These are phyloP conservation scores for Fusarium chaquense DNA, from an alignment of 2,329 filamentous ascomycete genomes.

Conservation along the genomic window DNA sequence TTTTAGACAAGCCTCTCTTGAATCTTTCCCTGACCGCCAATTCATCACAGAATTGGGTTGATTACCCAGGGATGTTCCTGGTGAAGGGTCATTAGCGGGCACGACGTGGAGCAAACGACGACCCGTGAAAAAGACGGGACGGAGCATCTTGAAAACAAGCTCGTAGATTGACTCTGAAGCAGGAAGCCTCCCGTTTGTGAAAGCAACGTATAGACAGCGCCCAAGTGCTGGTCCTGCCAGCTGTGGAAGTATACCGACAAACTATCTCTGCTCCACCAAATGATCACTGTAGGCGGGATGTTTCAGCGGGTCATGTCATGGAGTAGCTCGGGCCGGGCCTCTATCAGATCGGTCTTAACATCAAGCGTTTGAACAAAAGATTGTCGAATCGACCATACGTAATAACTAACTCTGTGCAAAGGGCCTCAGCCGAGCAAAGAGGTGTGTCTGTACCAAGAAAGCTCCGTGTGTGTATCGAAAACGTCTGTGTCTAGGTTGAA, in stretches of 20 bases:
- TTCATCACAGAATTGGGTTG: constrained; percentile 52
- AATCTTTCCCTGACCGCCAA: constrained; percentile 59
- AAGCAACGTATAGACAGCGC: background rate
- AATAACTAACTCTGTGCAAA: constrained; percentile 14
- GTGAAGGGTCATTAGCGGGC: constrained; percentile 35
- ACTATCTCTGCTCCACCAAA: constrained; percentile 11
- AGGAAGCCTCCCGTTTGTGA: constrained; percentile 20
- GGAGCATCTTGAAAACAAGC: constrained; percentile 26
- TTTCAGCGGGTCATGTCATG: constrained; percentile 30
- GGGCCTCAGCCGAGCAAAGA: constrained; percentile 30
- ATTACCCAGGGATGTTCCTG: constrained; percentile 42
- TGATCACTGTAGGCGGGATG: constrained; percentile 3
- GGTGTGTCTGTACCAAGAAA: constrained; percentile 25
- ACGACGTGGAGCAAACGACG: constrained; percentile 40
- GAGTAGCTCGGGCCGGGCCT: constrained; percentile 45
- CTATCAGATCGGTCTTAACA: constrained; percentile 36
- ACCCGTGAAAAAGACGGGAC: constrained; percentile 25
- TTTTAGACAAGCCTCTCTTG: constrained; percentile 30
- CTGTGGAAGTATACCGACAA: background rate
- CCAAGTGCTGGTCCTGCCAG: background rate
- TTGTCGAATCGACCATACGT: constrained; percentile 11
- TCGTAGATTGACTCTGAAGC: constrained; percentile 7
- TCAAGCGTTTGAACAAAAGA: constrained; percentile 13
- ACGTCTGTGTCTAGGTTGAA: constrained; percentile 16
- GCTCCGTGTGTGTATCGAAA: constrained; percentile 27